Percentiles rank a stretch among this genome's conserved stretches.
phyloP scores from a whole-genome alignment of 495 filamentous ascomycete species.

The Penicillium atrosanguineum region DNA sequence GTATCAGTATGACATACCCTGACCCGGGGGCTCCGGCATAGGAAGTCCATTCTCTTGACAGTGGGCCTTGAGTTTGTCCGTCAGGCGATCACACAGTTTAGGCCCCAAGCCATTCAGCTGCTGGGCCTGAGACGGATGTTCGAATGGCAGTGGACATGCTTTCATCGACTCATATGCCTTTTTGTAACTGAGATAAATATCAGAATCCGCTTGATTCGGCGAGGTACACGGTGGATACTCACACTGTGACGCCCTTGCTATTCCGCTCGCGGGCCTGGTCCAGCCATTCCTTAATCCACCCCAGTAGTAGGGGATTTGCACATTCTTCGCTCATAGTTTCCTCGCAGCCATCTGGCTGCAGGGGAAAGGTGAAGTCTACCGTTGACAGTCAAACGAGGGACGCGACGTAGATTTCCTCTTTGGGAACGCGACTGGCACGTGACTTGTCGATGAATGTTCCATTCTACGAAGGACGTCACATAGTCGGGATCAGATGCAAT shows the following conservation, averaged over 20 bases:
- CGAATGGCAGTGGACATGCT: constrained; percentile 69
- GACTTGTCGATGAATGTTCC: constrained; percentile 11
- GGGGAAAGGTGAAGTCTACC: background rate
- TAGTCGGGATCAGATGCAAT: background rate
- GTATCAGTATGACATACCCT: constrained; percentile 19
- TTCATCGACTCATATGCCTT: constrained; percentile 81
- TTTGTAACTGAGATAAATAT: constrained; percentile 54
- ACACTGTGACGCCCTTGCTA: constrained; percentile 64
- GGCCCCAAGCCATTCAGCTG: constrained; percentile 71
- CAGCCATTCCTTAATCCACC: constrained; percentile 78
- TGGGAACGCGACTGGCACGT: constrained; percentile 14
- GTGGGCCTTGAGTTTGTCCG: constrained; percentile 62
- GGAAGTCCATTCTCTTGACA: constrained; percentile 69
- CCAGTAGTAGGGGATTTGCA: constrained; percentile 71
- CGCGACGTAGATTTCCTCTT: constrained; percentile 25
- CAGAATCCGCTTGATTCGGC: constrained; percentile 7
- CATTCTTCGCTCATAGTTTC: constrained; percentile 46
- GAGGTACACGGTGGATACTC: constrained; percentile 14
- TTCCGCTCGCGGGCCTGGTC: constrained; percentile 70
- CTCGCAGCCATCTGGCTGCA: constrained; percentile 6
- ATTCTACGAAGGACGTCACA: background rate
- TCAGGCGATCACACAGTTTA: constrained; percentile 67
- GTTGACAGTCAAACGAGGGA: background rate
- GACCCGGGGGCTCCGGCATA: constrained; percentile 59
- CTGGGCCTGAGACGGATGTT: constrained; percentile 71